Evolutionary conservation across 345 rosid species (phyloP), one percentile per base, ranked within the genome.

Genomic region (Psidium guajava): DNA sequence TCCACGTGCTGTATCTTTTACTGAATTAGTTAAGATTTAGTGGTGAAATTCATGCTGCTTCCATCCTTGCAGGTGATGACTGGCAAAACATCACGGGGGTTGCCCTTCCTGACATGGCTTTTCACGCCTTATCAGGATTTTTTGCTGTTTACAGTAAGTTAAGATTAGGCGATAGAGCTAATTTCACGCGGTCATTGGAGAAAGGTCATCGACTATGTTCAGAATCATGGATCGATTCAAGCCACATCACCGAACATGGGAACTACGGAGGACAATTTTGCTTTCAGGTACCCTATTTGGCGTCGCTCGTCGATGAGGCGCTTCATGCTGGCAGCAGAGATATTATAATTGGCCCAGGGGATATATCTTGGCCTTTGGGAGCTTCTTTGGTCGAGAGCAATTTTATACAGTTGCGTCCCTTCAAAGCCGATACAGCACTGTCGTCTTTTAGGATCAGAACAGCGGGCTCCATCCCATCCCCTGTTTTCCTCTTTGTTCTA

Each of bases 121-220:
- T 91, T 87, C 93, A 92, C 82, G 93, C 96, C 21, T 85, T 92
- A 82, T 92, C 95, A 54, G 94, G 94, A 57, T 94, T 92, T 90
- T 91, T 87, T 80, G 91, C 90, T 47, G 89, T 93, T 82, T 77
- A 90, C 64, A 88, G 87, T 84, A 85, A 54, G 82, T 87, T 92
- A 85, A 88, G 91, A 80, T 86, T 93, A 77, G 81, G 84, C 5
- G 81, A 90, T 82, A 86, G 61, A 87, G 92, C 91, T 82, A 91
- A 90, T 84, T 81, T 90, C 85, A 89, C 91, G 3, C 86, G 56
- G 32, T 87, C 88, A 40, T 77, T 92, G 91, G 89, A 90, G 86
- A 92, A 87, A 87, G 93, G 93, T 3, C 85, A 88, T 27, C 87
- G 69, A 84, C 82, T 93, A 61, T 92, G 96, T 84, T 92, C 89